Evolutionary conservation across 495 filamentous ascomycete species (phyloP).

Genomic region (Penicillium canariense): DNA sequence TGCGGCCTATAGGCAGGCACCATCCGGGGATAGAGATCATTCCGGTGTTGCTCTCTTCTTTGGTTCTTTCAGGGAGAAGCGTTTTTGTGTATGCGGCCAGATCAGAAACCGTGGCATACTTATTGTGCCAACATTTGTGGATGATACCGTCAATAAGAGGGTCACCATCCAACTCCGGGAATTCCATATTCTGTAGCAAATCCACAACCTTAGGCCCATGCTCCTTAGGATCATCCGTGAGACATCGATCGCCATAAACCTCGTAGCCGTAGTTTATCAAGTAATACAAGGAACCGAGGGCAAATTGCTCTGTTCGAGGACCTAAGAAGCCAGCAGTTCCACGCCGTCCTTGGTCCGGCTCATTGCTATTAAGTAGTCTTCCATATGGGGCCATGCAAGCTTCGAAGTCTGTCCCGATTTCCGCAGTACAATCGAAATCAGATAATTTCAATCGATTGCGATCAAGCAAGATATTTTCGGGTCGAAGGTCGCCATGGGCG

Average conservation of each 20-base stretch:
- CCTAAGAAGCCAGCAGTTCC: conserved; percentile 28
- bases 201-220: conserved; percentile 36
- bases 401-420: conserved; percentile 27
- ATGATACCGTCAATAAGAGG: conserved; percentile 37
- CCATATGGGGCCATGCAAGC: conserved; percentile 27
- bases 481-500: conserved; percentile 35
- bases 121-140: conserved; percentile 38
- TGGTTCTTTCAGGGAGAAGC: neutral
- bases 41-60: neutral
- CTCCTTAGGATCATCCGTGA: conserved; percentile 35
- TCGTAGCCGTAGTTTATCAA: conserved; percentile 41
- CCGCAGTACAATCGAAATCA: conserved; percentile 31
- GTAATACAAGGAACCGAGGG: conserved; percentile 40
- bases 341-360: conserved; percentile 17
- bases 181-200: conserved; percentile 34
- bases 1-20: neutral
- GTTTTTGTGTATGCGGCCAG: conserved; percentile 27
- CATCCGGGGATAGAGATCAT: neutral
- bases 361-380: conserved; percentile 21
- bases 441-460: conserved; percentile 28
- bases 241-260: conserved; percentile 34
- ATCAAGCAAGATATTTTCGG: conserved; percentile 33
- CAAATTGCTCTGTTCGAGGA: conserved; percentile 38
- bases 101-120: conserved; percentile 30
- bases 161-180: conserved; percentile 34